A percentile compares a stretch with the other conserved stretches of the same genome.
These are phyloP conservation scores for Aspergillus affinis DNA, from an alignment of 495 filamentous ascomycete species.

Conservation along the genomic window DNA sequence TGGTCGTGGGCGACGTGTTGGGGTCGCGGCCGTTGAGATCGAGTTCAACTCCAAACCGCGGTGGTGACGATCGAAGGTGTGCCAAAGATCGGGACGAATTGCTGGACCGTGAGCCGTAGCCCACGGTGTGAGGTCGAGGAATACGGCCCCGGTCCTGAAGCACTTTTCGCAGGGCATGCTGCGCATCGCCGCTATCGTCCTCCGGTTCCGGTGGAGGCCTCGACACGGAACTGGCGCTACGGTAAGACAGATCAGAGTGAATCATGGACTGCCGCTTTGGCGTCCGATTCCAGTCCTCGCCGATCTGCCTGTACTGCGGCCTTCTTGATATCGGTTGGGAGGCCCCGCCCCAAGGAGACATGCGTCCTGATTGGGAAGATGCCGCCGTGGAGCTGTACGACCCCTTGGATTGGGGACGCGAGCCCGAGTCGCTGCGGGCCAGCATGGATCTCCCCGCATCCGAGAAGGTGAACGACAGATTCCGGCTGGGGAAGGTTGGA, in stretches of 20 bases:
- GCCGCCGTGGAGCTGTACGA: constrained; percentile 47
- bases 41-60: constrained; percentile 40
- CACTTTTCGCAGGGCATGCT: constrained; percentile 70
- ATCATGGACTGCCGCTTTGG: constrained; percentile 38
- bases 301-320: constrained; percentile 29
- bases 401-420: constrained; percentile 50
- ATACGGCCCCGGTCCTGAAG: constrained; percentile 61
- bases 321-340: constrained; percentile 30
- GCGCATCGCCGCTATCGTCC: constrained; percentile 53
- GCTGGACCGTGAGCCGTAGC: constrained; percentile 29
- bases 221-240: constrained; percentile 45
- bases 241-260: constrained; percentile 35
- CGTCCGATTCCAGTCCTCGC: constrained; percentile 38
- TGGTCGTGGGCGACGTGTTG: constrained; percentile 63
- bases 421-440: constrained; percentile 56
- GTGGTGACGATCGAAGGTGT: constrained; percentile 46
- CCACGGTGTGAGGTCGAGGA: constrained; percentile 36
- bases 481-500: constrained; percentile 63
- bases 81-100: constrained; percentile 36
- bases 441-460: constrained; percentile 47
- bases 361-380: constrained; percentile 44
- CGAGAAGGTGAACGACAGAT: constrained; percentile 60
- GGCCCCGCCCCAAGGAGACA: constrained; percentile 43
- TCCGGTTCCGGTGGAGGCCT: constrained; percentile 55
- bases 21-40: constrained; percentile 38